Conservation (phyloP, 345 rosid species). For the Aethionema arabicum region DNA sequence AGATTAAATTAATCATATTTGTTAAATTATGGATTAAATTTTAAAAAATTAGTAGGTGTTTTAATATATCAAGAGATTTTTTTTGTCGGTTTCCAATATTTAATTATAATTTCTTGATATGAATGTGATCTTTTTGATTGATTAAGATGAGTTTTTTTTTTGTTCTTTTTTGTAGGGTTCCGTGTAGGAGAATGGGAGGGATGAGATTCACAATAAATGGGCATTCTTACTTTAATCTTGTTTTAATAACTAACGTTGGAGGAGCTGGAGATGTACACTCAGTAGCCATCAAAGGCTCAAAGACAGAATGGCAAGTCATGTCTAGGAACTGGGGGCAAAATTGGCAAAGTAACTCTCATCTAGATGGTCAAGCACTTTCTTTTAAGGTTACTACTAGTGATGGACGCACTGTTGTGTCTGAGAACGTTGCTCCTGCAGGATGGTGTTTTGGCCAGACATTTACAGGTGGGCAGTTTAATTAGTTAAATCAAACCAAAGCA, state of each 20-base stretch:
- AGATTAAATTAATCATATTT: too few relatives aligned
- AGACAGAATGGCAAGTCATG: slow-evolving; percentile 55
- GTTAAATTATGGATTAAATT: too few relatives aligned
- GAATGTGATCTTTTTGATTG: slow-evolving; percentile 16
- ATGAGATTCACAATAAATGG: slow-evolving; percentile 59
- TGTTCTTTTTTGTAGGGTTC: slow-evolving; percentile 41
- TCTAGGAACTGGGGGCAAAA: slow-evolving; percentile 66
- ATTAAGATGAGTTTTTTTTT: background rate
- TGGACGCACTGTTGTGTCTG: slow-evolving; percentile 43
- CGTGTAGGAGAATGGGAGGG: slow-evolving; percentile 57
- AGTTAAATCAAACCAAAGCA: background rate
- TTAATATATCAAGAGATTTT: too few relatives aligned
- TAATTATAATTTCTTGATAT: too few relatives aligned
- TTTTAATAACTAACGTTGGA: slow-evolving; percentile 58
- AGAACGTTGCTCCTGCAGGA: slow-evolving; percentile 42
- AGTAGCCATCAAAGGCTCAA: slow-evolving; percentile 53
- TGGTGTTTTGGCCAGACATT: slow-evolving; percentile 64
- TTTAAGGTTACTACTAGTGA: slow-evolving; percentile 54
- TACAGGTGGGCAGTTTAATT: slow-evolving; percentile 44
- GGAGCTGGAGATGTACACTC: slow-evolving; percentile 56
- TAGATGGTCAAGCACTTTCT: slow-evolving; percentile 53
- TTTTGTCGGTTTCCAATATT: too few relatives aligned
- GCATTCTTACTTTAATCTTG: slow-evolving; percentile 55
- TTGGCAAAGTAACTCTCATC: slow-evolving; percentile 56
- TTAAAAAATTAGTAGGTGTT: too few relatives aligned